Conservation (phyloP, 108 stramenopile species). For the Hondaea fermentalgiana region DNA sequence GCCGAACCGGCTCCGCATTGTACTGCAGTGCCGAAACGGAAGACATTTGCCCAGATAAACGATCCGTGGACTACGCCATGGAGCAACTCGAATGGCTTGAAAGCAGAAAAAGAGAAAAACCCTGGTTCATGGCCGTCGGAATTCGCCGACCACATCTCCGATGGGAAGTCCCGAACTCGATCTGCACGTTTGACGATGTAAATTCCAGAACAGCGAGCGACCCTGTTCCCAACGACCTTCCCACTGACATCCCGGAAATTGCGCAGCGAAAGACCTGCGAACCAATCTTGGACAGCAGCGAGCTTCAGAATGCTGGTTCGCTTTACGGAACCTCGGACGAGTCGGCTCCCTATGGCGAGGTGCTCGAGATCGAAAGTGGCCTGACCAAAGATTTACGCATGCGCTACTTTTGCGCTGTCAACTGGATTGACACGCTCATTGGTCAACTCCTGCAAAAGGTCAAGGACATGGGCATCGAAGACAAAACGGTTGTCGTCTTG, state of each 20-base stretch:
- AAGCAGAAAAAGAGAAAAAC: background rate
- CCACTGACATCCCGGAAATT: background rate
- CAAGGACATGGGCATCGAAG: background rate
- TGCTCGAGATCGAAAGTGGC: background rate
- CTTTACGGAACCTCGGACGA: background rate
- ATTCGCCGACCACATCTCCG: background rate
- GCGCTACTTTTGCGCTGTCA: background rate
- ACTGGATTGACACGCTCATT: background rate
- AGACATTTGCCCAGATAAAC: background rate
- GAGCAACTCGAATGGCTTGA: background rate
- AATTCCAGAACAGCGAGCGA: background rate
- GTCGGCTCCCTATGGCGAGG: background rate
- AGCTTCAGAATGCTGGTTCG: background rate
- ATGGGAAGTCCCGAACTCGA: background rate
- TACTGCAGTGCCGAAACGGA: background rate
- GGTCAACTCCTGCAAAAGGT: background rate
- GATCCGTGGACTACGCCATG: background rate
- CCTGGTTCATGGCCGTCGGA: background rate
- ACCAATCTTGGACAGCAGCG: background rate
- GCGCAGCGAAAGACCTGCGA: background rate
- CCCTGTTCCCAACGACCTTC: background rate
- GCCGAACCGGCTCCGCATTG: background rate
- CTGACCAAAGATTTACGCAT: background rate
- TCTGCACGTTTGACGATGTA: background rate
- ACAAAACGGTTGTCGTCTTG: background rate